Percentiles rank a stretch among this genome's conserved stretches.
These are phyloP conservation scores for Penicillium hesseltinei DNA, from an alignment of 2,329 filamentous ascomycete species.

Conservation along the genomic window DNA sequence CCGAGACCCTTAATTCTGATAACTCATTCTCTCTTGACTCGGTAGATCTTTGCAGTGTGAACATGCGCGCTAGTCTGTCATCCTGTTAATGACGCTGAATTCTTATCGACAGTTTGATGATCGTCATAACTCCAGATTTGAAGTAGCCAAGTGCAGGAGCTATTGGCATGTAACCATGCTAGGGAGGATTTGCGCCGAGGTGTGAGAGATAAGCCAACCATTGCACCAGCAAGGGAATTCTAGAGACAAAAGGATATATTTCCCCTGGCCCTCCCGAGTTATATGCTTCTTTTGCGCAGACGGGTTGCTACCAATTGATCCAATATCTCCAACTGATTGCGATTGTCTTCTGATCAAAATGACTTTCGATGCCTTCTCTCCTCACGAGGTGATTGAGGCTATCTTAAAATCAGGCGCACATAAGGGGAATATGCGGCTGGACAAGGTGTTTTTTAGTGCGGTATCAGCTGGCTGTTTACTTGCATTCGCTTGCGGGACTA, in stretches of 20 bases:
- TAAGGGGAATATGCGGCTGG: slow-evolving; percentile 54
- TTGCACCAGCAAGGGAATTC: not conserved
- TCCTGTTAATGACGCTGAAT: not conserved
- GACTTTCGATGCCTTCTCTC: slow-evolving; percentile 45
- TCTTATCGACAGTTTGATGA: slow-evolving; percentile 1
- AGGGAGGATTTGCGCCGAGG: not conserved
- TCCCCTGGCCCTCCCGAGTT: no score
- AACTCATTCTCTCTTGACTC: slow-evolving; percentile 9
- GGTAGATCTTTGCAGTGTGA: not conserved
- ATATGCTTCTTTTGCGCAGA: no score
- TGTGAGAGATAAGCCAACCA: not conserved
- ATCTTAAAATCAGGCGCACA: slow-evolving; percentile 50
- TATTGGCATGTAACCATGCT: not conserved
- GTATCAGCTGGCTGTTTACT: slow-evolving; percentile 54
- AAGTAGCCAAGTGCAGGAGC: not conserved
- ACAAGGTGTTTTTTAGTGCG: slow-evolving; percentile 54
- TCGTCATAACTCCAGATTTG: not conserved
- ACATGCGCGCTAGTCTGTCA: not conserved
- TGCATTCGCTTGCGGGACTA: slow-evolving; percentile 51
- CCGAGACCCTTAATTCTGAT: slow-evolving; percentile 7
- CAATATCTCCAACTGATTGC: not conserved
- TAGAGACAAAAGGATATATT: no score
- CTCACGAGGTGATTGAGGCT: slow-evolving; percentile 52
- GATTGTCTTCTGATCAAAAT: slow-evolving; percentile 1
- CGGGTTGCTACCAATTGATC: not conserved